Conservation (phyloP, 768 basidiomycete species). For the Cubamyces lactineus region DNA sequence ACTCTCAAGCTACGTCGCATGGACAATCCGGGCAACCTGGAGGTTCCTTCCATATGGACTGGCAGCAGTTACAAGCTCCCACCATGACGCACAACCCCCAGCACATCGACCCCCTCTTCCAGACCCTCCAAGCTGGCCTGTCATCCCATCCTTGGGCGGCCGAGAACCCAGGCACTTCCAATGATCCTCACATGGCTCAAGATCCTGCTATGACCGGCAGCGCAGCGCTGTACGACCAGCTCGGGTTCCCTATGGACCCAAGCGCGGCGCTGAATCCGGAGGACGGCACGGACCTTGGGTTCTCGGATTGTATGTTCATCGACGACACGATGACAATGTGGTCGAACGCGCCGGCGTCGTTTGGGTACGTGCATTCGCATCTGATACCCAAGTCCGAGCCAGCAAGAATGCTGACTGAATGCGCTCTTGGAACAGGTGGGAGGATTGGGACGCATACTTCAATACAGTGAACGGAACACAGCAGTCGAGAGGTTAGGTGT, state of each 20-base stretch:
- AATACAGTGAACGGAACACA: background rate
- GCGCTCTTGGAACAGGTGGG: background rate
- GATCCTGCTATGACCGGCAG: background rate
- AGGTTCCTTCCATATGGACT: too few relatives aligned
- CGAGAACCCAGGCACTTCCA: too few relatives aligned
- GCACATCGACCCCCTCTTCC: too few relatives aligned
- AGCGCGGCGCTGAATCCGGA: background rate
- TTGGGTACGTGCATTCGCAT: slow-evolving; percentile 51
- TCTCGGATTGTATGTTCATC: slow-evolving; percentile 35
- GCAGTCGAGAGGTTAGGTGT: background rate
- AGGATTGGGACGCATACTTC: slow-evolving; percentile 19
- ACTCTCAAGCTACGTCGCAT: too few relatives aligned
- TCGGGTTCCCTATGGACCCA: background rate
- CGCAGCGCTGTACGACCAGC: background rate
- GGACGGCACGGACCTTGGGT: background rate
- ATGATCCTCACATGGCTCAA: background rate
- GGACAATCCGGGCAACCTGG: too few relatives aligned
- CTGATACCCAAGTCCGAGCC: background rate
- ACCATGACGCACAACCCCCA: too few relatives aligned
- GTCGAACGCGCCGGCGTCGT: slow-evolving; percentile 60
- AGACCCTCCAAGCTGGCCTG: too few relatives aligned
- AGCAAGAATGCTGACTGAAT: too few relatives aligned
- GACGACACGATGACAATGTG: slow-evolving; percentile 56
- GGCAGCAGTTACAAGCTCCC: too few relatives aligned
- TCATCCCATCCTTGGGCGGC: too few relatives aligned